Conservation (phyloP, 306 rosid species). For the Adenanthera pavonina region DNA sequence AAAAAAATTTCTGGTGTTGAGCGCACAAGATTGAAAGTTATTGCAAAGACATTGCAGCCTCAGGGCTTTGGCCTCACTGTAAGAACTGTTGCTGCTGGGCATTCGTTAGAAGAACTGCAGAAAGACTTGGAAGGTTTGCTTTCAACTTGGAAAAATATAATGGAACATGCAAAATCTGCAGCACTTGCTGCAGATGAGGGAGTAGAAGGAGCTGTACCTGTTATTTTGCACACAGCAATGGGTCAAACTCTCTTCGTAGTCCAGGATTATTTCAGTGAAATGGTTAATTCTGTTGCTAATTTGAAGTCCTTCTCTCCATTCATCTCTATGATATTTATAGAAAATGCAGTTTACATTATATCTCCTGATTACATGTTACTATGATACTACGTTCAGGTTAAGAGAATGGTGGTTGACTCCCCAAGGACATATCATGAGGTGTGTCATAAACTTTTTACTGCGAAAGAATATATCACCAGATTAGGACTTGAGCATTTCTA, state of each 20-base stretch:
- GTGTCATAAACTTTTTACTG: constrained; percentile 34
- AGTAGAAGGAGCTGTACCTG: constrained; percentile 91
- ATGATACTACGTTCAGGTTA: constrained; percentile 61
- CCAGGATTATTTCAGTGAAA: constrained; percentile 91
- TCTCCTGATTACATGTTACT: constrained; percentile 42
- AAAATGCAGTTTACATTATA: constrained; percentile 18
- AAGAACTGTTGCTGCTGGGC: constrained; percentile 96
- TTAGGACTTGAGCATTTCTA: constrained; percentile 20
- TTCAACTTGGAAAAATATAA: constrained; percentile 84
- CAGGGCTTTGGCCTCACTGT: constrained; percentile 94
- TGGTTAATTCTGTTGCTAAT: constrained; percentile 53
- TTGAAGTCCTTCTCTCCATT: constrained; percentile 26
- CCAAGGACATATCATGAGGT: constrained; percentile 97
- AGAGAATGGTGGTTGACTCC: constrained; percentile 92
- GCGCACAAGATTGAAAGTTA: constrained; percentile 89
- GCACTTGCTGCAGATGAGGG: constrained; percentile 99
- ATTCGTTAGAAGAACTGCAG: constrained; percentile 85
- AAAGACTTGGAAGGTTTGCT: constrained; percentile 86
- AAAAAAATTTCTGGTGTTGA: constrained; percentile 79
- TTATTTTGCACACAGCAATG: constrained; percentile 87
- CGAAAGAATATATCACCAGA: constrained; percentile 27
- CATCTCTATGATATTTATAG: constrained; percentile 20
- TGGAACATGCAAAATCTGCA: constrained; percentile 87
- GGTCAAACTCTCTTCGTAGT: constrained; percentile 98
- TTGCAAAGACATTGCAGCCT: constrained; percentile 96